Evolutionary conservation across 345 rosid species (phyloP).

Genomic region (Euclidium syriacum): DNA sequence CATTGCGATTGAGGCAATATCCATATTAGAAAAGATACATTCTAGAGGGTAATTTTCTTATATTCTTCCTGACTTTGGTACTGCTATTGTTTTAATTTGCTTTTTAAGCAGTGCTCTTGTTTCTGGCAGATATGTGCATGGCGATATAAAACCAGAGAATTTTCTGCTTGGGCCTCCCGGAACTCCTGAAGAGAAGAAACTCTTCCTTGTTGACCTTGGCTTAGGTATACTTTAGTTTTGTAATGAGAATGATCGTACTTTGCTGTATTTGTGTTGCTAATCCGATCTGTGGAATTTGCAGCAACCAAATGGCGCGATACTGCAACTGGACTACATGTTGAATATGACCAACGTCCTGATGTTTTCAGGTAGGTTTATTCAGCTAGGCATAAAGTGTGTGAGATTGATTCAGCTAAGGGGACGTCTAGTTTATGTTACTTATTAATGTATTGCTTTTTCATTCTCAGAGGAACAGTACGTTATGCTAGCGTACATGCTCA

Average conservation of each 20-base stretch:
- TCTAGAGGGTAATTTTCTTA: slow-evolving; percentile 62
- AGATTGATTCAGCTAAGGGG: slow-evolving; percentile 4
- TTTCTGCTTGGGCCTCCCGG: slow-evolving; percentile 88
- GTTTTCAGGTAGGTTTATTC: slow-evolving; percentile 64
- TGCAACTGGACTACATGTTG: slow-evolving; percentile 80
- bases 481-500: slow-evolving; percentile 99
- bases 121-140: slow-evolving; percentile 79
- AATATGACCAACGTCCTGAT: slow-evolving; percentile 98
- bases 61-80: neutral
- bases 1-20: slow-evolving; percentile 86
- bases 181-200: slow-evolving; percentile 79
- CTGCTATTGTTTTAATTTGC: neutral
- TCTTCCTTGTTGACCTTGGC: slow-evolving; percentile 91
- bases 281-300: slow-evolving; percentile 31
- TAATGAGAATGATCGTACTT: neutral
- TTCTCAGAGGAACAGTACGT: slow-evolving; percentile 87
- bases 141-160: slow-evolving; percentile 98
- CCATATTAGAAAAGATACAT: slow-evolving; percentile 87
- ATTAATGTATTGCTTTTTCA: neutral
- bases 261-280: slow-evolving; percentile 14
- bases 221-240: slow-evolving; percentile 46
- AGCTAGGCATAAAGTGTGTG: neutral
- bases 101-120: slow-evolving; percentile 16
- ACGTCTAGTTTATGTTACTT: slow-evolving; percentile 1
- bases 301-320: slow-evolving; percentile 89